Percentiles rank a stretch among this genome's conserved stretches.
phyloP scores from a whole-genome alignment of 148 eudicot species.

The Cornus kousa region DNA sequence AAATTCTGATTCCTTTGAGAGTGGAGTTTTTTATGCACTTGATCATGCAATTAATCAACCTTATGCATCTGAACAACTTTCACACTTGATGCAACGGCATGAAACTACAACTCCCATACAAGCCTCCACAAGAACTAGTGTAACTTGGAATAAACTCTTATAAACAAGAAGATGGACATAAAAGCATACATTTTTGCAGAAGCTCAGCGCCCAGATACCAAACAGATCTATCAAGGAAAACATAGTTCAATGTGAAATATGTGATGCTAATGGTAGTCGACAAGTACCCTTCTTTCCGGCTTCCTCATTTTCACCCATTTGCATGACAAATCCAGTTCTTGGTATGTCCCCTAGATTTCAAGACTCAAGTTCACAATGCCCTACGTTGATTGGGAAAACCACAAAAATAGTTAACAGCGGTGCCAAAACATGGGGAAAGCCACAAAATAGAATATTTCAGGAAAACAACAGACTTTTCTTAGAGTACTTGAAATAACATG shows the following conservation, averaged over 20 bases:
- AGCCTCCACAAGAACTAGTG: slow-evolving; percentile 12
- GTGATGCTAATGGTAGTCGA: slow-evolving; percentile 16
- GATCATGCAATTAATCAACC: slow-evolving; percentile 23
- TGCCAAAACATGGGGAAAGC: too few relatives aligned
- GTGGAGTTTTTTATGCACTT: slow-evolving; percentile 18
- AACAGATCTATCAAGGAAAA: background rate
- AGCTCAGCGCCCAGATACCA: background rate
- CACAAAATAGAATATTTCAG: too few relatives aligned
- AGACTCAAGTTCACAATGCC: background rate
- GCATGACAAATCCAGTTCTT: background rate
- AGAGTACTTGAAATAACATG: too few relatives aligned
- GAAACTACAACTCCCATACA: slow-evolving; percentile 18
- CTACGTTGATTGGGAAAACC: slow-evolving; percentile 25
- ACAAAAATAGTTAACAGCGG: background rate
- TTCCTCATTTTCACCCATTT: background rate
- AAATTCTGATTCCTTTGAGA: slow-evolving; percentile 14
- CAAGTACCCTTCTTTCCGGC: slow-evolving; percentile 8
- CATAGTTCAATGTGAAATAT: slow-evolving; percentile 12
- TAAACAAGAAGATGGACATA: background rate
- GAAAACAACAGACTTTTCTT: too few relatives aligned
- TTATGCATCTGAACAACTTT: slow-evolving; percentile 23
- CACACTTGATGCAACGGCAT: slow-evolving; percentile 17
- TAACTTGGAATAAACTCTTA: background rate
- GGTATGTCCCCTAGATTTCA: background rate
- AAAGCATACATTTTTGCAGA: background rate